Base-by-base conservation (phyloP, 1,139 yeast genomes). In the Wickerhamiella infanticola region DNA sequence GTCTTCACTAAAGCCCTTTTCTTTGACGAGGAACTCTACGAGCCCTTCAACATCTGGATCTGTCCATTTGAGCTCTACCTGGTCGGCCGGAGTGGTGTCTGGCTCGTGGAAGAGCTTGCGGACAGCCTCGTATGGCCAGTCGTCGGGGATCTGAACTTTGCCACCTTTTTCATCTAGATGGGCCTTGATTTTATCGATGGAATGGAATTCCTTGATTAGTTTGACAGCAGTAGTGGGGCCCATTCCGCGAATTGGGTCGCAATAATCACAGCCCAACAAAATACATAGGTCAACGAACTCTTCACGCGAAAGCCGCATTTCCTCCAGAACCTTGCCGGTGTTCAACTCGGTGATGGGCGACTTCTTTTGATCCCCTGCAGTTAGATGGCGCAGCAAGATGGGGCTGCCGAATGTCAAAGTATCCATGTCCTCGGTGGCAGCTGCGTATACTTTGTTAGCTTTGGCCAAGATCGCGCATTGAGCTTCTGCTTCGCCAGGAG, bases 351-450 rank as follows among this genome's bases (percentile, higher is more conserved):
- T 86, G 46, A 90, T 81, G 7, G 97, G 96, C 64, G 84, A 75
- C 61, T 90, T 90, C 58, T 94, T 73, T 27, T 94, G 93, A 61
- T 93, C 98, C 1, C 96, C 78, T 52, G 88, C 90, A 0, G 97
- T 90, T 63, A 90, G 71, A 61, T 90, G 95, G 54, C 98, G 74
- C 51, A 90, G 68, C 48, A 90, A 66, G 50, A 68, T 77, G 2
- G 95, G 94, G 1, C 97, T 84, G 47, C 77, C 79, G 61, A 90
- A 90, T 58, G 97, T 90, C 48, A 90, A 64, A 0, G 98, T 93
- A 64, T 90, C 99, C 98, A 90, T 90, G 74, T 90, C 99, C 62
- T 90, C 99, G 3, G 95, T 83, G 0, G 97, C 99, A 2, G 98
- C 95, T 9, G 95, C 98, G 61, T 79, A 90, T 0, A 90, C 97